Base-by-base conservation (phyloP, 2,329 filamentous ascomycete species). In the Colletotrichum higginsianum region DNA sequence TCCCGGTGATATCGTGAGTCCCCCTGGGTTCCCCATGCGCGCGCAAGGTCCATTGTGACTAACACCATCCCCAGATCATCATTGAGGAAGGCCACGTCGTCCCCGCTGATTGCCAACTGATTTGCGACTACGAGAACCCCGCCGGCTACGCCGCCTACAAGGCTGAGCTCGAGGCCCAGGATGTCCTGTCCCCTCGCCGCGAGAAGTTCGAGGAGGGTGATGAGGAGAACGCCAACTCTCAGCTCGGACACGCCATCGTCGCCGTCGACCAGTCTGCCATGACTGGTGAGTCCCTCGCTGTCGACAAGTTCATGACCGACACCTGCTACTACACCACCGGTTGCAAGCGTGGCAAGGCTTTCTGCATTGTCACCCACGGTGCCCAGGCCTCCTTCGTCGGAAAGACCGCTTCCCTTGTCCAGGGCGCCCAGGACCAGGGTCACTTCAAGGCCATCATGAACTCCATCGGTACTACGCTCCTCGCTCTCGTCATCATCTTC, bases 381-480 rank as follows among this genome's bases (percentile, higher is more conserved):
- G 92, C 92, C 67, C 90, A 88, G 80, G 87, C 89, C 83, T 94
- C 92, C 71, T 94, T 94, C 85, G 92, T 94, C 81, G 92, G 92
- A 84, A 90, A 90, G 81, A 94, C 92, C 76, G 92, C 92, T 73
- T 88, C 89, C 76, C 87, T 94, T 62, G 92, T 94, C 61, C 90
- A 93, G 84, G 92, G 92, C 75, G 92, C 92, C 75, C 87, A 93
- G 84, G 92, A 94, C 82, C 88, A 91, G 79, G 92, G 92, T 84
- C 91, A 93, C 84, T 93, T 93, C 89, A 94, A 94, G 86, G 92
- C 92, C 75, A 92, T 94, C 86, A 94, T 94, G 92, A 91, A 94
- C 88, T 92, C 89, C 79, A 94, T 94, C 79, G 92, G 92, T 83
- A 93, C 91, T 64, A 85, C 90, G 72, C 87, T 94, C 67, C 87